Conservation (phyloP, 2,329 filamentous ascomycete genomes). For the Aspergillus clavatus region DNA sequence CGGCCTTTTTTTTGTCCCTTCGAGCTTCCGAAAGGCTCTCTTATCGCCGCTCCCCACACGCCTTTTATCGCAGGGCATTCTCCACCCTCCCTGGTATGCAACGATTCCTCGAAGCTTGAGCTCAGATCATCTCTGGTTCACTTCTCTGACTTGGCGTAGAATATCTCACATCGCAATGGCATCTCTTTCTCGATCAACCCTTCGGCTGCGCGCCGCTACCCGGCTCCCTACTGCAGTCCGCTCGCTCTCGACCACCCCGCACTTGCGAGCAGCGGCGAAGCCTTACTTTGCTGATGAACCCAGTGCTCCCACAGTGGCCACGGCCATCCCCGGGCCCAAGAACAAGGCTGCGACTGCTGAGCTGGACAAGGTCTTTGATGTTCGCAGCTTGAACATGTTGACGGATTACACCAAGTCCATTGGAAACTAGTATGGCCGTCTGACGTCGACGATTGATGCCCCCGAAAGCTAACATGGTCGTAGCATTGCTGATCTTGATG, state of each 20-base stretch:
- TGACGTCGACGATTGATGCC: neutral
- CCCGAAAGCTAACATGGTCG: conserved; percentile 16
- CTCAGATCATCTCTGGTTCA: no score
- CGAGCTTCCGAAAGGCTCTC: no score
- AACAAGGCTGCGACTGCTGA: conserved; percentile 64
- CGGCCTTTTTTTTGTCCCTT: no score
- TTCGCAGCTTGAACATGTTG: conserved; percentile 78
- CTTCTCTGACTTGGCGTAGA: no score
- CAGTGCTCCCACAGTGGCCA: conserved; percentile 49
- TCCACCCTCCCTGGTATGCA: no score
- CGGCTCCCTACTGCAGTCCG: conserved; percentile 31
- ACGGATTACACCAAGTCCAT: conserved; percentile 67
- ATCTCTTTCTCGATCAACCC: conserved; percentile 33
- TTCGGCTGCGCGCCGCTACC: conserved; percentile 30
- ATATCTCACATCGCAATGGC: conserved; percentile 27
- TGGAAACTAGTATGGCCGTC: conserved; percentile 65
- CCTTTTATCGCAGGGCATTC: neutral
- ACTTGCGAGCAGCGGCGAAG: conserved; percentile 38
- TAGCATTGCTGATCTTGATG: conserved; percentile 48
- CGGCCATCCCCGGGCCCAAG: conserved; percentile 69
- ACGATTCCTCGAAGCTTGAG: no score
- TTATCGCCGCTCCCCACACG: neutral
- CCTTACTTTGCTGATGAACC: conserved; percentile 58
- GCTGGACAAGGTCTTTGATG: conserved; percentile 77
- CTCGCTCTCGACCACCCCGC: conserved; percentile 33